Percentiles rank a stretch among this genome's conserved stretches.
These are phyloP conservation scores for Solanum chilense DNA, from an alignment of 257 asterid genomes.

Conservation along the genomic window DNA sequence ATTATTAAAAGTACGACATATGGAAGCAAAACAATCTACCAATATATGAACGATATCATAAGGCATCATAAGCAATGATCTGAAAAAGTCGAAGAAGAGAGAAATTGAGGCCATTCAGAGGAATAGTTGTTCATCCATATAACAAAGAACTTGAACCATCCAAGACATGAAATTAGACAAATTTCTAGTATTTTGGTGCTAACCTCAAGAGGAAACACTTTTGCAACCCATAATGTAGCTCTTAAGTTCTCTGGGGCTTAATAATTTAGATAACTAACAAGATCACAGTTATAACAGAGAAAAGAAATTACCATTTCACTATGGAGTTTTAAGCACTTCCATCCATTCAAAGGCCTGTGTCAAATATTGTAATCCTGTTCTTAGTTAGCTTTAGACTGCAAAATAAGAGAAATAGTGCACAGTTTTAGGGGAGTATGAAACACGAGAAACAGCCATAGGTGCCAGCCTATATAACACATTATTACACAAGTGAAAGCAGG, in stretches of 20 bases:
- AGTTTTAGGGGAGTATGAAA: background rate
- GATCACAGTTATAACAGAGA: background rate
- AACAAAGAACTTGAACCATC: background rate
- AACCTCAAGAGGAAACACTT: background rate
- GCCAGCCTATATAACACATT: background rate
- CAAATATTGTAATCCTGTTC: conserved; percentile 36
- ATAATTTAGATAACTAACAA: background rate
- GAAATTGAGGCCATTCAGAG: background rate
- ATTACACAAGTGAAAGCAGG: too few relatives aligned
- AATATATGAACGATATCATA: background rate
- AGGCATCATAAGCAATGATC: background rate
- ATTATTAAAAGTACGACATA: background rate
- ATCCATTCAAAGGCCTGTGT: conserved; percentile 81
- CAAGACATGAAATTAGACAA: background rate
- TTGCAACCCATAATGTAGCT: background rate
- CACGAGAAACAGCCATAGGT: background rate
- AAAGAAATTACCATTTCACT: conserved; percentile 46
- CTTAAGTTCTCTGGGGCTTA: background rate
- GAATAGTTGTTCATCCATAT: background rate
- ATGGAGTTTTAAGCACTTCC: conserved; percentile 44
- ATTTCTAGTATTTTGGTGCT: background rate
- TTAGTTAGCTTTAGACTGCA: conserved; percentile 30
- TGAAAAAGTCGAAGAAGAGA: background rate
- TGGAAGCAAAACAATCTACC: background rate
- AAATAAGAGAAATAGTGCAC: conserved; percentile 7